A percentile compares a stretch with the other conserved stretches of the same genome.
Evolutionary conservation across 441 rosid genomes (phyloP).

Genomic region (Raphanus hybrid): DNA sequence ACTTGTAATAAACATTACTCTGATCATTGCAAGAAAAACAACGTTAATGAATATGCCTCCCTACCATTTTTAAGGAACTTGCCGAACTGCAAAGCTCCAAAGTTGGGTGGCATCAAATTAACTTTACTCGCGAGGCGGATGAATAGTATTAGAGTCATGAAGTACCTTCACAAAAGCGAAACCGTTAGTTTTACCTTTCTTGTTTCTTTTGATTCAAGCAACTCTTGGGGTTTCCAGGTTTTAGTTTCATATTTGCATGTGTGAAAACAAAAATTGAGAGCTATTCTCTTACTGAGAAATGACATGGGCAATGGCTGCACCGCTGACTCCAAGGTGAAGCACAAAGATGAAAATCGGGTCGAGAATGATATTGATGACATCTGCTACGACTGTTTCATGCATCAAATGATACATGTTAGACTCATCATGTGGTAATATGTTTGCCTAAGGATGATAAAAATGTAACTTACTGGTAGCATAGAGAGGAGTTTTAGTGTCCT

Average conservation of each 20-base stretch:
- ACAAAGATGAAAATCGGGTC: slow-evolving; percentile 69
- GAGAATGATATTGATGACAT: slow-evolving; percentile 54
- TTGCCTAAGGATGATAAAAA: slow-evolving; percentile 1
- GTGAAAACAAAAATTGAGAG: slow-evolving; percentile 1
- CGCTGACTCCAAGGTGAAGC: slow-evolving; percentile 62
- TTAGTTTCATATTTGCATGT: slow-evolving; percentile 1
- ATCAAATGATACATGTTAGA: slow-evolving; percentile 7
- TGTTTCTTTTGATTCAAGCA: background rate
- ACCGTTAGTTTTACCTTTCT: background rate
- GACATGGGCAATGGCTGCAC: slow-evolving; percentile 82
- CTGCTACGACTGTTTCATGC: slow-evolving; percentile 56
- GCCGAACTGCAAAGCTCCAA: slow-evolving; percentile 55
- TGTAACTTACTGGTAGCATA: slow-evolving; percentile 61
- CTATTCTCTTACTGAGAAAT: slow-evolving; percentile 64
- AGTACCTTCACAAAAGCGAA: slow-evolving; percentile 49
- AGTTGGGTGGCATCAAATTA: slow-evolving; percentile 59
- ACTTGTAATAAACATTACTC: background rate
- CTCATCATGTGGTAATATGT: slow-evolving; percentile 1
- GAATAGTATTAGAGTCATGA: slow-evolving; percentile 58
- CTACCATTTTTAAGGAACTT: slow-evolving; percentile 69
- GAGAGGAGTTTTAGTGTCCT: slow-evolving; percentile 75
- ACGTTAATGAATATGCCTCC: background rate
- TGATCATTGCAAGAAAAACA: background rate
- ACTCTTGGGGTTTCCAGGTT: background rate
- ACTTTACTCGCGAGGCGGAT: slow-evolving; percentile 55